Evolutionary conservation across 192 early-diverging fungal species (phyloP).

Genomic region (Rhizophagus clarus): DNA sequence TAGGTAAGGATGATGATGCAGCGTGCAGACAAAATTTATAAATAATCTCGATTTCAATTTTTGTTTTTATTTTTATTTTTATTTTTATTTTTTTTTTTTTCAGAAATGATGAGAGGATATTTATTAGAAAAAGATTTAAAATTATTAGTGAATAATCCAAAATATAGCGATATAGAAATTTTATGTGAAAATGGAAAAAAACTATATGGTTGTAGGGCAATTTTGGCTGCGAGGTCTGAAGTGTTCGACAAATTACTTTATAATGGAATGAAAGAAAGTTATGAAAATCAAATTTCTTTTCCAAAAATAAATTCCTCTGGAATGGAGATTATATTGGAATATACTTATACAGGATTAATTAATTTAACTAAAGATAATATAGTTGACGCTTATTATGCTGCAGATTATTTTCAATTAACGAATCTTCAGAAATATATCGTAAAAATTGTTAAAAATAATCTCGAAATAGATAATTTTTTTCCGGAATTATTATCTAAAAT

Average conservation of each 20-base stretch:
- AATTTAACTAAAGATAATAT: conserved; percentile 23
- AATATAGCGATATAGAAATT: conserved; percentile 22
- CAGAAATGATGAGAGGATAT: not conserved
- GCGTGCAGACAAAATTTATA: too few species aligned
- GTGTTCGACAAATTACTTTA: conserved; percentile 7
- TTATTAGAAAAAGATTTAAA: not conserved
- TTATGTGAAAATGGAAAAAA: not conserved
- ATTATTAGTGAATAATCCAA: not conserved
- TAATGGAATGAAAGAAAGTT: conserved; percentile 16
- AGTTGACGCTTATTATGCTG: conserved; percentile 12
- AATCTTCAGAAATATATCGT: conserved; percentile 10
- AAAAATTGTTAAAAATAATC: not conserved
- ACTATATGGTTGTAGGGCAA: not conserved
- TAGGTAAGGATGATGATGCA: too few species aligned
- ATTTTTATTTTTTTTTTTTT: too few species aligned
- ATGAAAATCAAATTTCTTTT: not conserved
- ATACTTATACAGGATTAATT: conserved; percentile 1
- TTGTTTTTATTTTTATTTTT: too few species aligned
- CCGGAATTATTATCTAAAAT: conserved; percentile 8
- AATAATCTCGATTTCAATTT: too few species aligned
- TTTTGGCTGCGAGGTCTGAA: conserved; percentile 25
- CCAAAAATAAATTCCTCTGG: conserved; percentile 11
- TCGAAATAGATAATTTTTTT: not conserved
- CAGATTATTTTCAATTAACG: conserved; percentile 24
- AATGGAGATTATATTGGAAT: conserved; percentile 25